Evolutionary conservation across 2,329 filamentous ascomycete genomes (phyloP).

Genomic region (Pseudogymnoascus sp.): DNA sequence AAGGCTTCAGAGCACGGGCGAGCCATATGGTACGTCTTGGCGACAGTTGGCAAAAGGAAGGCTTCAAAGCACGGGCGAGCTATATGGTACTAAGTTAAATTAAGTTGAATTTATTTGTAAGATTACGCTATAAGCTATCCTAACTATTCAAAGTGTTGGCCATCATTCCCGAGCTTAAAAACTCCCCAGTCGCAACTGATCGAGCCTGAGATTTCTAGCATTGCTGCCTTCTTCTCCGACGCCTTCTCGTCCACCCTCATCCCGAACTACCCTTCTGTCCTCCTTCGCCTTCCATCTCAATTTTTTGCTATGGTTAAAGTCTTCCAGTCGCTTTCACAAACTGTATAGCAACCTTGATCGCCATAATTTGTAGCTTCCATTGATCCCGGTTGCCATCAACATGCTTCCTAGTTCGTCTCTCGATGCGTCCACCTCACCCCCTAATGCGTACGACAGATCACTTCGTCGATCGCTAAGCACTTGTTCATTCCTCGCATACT

Average conservation of each 20-base stretch:
- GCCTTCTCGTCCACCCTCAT: not conserved
- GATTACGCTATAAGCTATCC: constrained; percentile 6
- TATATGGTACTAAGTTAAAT: not conserved
- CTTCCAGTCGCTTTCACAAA: constrained; percentile 8
- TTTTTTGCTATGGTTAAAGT: not conserved
- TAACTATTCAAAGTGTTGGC: not conserved
- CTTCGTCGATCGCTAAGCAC: not conserved
- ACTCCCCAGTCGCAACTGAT: not conserved
- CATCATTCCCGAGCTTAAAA: not conserved
- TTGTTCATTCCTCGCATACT: too few relatives aligned
- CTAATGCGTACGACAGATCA: not conserved
- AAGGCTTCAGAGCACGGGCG: too few relatives aligned
- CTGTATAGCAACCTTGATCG: constrained; percentile 5
- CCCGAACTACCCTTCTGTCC: not conserved
- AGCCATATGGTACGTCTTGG: not conserved
- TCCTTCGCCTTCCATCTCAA: not conserved
- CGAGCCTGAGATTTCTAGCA: not conserved
- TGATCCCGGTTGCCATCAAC: not conserved
- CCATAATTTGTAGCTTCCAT: constrained; percentile 7
- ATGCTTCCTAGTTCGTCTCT: constrained; percentile 8
- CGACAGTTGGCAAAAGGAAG: too few relatives aligned
- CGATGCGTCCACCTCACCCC: not conserved
- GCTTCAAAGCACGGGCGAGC: too few relatives aligned
- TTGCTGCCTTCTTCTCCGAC: not conserved
- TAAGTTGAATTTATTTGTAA: constrained; percentile 7